Conservation (phyloP, 164 flowering plant genomes). For the Sedum album region DNA sequence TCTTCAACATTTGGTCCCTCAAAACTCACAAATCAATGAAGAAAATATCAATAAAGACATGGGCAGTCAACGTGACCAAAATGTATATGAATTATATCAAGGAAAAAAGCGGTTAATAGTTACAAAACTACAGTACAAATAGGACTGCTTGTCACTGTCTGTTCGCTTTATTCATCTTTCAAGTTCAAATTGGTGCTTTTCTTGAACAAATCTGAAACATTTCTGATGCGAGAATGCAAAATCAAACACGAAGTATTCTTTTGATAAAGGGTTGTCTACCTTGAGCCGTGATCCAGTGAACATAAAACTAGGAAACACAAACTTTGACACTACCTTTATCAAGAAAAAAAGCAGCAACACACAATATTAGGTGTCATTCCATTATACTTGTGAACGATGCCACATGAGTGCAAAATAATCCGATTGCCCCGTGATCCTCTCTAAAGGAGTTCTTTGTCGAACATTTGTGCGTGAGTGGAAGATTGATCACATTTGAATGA, state of each 20-base stretch:
- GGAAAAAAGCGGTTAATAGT: background rate
- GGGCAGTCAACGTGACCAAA: background rate
- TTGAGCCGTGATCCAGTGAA: background rate
- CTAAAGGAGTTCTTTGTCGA: background rate
- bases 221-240: background rate
- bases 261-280: background rate
- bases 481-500: background rate
- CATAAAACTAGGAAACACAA: background rate
- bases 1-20: background rate
- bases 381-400: background rate
- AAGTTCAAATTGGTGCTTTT: slow-evolving; percentile 1
- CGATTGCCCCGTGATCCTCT: background rate
- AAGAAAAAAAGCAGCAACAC: background rate
- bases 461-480: background rate
- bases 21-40: background rate
- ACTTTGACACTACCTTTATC: background rate
- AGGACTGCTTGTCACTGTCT: background rate
- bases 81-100: background rate
- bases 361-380: background rate
- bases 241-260: background rate
- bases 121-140: too few relatives aligned
- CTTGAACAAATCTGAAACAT: background rate
- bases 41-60: background rate
- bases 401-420: background rate
- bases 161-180: background rate